A percentile compares a stretch with the other conserved stretches of the same genome.
phyloP scores from a whole-genome alignment of 768 basidiomycete species.

The Austroboletus festivus region DNA sequence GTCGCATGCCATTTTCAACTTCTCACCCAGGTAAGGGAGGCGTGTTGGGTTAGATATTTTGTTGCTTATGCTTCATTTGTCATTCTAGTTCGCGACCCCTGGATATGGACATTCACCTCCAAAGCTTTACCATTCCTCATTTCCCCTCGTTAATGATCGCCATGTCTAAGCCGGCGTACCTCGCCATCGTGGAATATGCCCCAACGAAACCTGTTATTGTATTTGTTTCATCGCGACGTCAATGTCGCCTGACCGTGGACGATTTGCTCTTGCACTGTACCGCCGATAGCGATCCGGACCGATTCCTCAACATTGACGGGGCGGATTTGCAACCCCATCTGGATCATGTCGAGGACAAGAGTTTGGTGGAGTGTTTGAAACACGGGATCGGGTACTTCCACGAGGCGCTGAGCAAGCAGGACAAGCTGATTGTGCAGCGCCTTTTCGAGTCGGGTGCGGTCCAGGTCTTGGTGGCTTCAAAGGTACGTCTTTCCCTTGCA shows the following conservation, averaged over 20 bases:
- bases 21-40: conserved; percentile 72
- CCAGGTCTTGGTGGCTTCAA: conserved; percentile 90
- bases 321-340: conserved; percentile 84
- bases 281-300: conserved; percentile 79
- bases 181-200: conserved; percentile 87
- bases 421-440: conserved; percentile 90
- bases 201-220: conserved; percentile 82
- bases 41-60: background rate
- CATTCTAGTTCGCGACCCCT: conserved; percentile 90
- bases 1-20: conserved; percentile 95
- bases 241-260: conserved; percentile 91
- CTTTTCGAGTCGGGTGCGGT: conserved; percentile 93
- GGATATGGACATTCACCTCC: conserved; percentile 96
- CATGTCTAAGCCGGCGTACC: conserved; percentile 98
- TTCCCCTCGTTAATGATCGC: conserved; percentile 98
- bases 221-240: conserved; percentile 90
- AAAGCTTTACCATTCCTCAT: conserved; percentile 94
- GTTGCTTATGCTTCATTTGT: conserved; percentile 13
- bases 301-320: conserved; percentile 87
- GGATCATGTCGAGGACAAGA: conserved; percentile 75
- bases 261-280: conserved; percentile 86
- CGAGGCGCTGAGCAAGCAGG: conserved; percentile 87
- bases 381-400: conserved; percentile 96
- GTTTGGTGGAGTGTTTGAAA: conserved; percentile 74
- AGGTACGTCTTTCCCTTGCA: conserved; percentile 45